Evolutionary conservation across 306 rosid species (phyloP), one percentile per base, ranked within the genome.

Genomic region (Dryas alaskensis): DNA sequence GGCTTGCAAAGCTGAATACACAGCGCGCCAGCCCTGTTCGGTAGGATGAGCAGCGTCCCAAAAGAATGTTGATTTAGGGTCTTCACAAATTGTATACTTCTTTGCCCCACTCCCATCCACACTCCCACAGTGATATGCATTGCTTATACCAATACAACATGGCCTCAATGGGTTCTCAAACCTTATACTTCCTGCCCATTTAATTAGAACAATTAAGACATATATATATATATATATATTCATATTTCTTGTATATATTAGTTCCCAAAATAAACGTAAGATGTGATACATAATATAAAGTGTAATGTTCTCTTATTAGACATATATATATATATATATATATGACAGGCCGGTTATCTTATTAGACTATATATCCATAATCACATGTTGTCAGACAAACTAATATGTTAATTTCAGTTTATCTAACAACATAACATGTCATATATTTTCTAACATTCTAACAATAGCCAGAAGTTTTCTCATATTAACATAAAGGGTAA

Each of bases 31-130:
- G 3, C 96, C 98, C 42, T 88, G 87, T 43, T 94, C 82, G 1
- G 97, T 82, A 1, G 98, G 97, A 62, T 94, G 98, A 58, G 76
- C 88, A 31, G 31, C 6, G 71, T 94, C 98, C 98, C 98, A 94
- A 72, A 94, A 94, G 88, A 94, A 94, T 14, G 96, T 65, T 0
- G 91, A 76, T 67, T 78, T 59, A 0, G 96, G 97, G 43, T 87
- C 52, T 14, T 86, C 78, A 51, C 98, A 94, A 0, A 94, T 75
- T n/a, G 51, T 70, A 60, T 86, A 94, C 67, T 82, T 88, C 84
- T 80, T 94, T 22, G 64, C 83, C 0, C 83, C 86, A 8, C 76
- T 82, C 13, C 17, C 22, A 13, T 84, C 92, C 11, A 89, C 82
- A 55, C 85, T 87, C 53, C 97, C 98, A 54, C 98, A 94, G 0